These are phyloP conservation scores for Xylogone sp. DNA, from an alignment of 2,329 filamentous ascomycete genomes.

Conservation along the genomic window DNA sequence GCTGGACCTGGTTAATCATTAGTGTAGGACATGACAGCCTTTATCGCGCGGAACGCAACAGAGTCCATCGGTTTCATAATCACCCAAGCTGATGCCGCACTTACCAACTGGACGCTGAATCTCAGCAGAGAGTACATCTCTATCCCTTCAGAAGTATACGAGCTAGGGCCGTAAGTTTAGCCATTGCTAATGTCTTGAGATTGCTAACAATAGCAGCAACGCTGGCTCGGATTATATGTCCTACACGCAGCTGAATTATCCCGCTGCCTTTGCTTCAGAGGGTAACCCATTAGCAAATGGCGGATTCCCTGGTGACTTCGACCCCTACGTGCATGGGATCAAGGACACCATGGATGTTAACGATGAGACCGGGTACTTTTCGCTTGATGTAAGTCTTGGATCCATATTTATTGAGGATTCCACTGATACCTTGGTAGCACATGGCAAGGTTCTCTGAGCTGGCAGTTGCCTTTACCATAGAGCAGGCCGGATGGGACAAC, in stretches of 20 bases:
- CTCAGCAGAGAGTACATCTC: conserved; percentile 34
- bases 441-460: conserved; percentile 38
- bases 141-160: conserved; percentile 31
- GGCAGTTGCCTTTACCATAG: conserved; percentile 35
- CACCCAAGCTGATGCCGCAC: conserved; percentile 31
- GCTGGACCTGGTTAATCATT: not conserved
- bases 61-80: conserved; percentile 37
- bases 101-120: conserved; percentile 32
- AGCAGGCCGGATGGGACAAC: conserved; percentile 38
- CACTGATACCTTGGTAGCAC: conserved; percentile 25
- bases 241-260: conserved; percentile 35
- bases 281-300: conserved; percentile 31
- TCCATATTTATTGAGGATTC: not conserved
- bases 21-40: conserved; percentile 36
- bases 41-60: conserved; percentile 32
- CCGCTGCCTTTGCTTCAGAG: conserved; percentile 34
- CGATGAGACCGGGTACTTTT: conserved; percentile 34
- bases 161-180: conserved; percentile 23
- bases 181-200: not conserved
- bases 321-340: conserved; percentile 34
- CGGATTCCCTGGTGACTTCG: conserved; percentile 30
- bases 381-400: conserved; percentile 29
- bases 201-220: conserved; percentile 14
- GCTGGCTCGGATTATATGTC: conserved; percentile 40
- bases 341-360: conserved; percentile 36